phyloP scores from a whole-genome alignment of 2,329 filamentous ascomycete genomes.

The Hypoxylon sp. region DNA sequence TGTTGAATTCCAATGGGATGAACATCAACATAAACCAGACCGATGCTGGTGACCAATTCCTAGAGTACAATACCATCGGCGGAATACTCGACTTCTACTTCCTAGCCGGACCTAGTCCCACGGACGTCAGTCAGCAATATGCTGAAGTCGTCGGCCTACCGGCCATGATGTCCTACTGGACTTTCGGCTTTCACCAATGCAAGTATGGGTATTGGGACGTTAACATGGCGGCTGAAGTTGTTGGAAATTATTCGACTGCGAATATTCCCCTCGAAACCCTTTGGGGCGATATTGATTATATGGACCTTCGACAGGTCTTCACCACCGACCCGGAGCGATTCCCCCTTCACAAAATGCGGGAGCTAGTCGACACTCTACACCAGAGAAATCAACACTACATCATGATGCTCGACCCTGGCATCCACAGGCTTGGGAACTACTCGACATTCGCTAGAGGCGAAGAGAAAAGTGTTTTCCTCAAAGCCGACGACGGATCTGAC shows the following conservation, averaged over 20 bases:
- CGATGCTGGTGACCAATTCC: constrained; percentile 67
- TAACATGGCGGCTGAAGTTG: constrained; percentile 68
- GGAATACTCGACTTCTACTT: constrained; percentile 75
- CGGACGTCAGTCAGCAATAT: constrained; percentile 65
- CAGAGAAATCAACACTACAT: constrained; percentile 72
- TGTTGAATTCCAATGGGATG: constrained; percentile 75
- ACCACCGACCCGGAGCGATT: constrained; percentile 69
- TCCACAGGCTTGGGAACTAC: constrained; percentile 55
- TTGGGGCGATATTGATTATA: constrained; percentile 72
- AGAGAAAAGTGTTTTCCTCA: constrained; percentile 58
- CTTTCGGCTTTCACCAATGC: constrained; percentile 68
- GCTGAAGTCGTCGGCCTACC: constrained; percentile 64
- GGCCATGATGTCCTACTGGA: constrained; percentile 68
- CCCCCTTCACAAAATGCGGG: constrained; percentile 67
- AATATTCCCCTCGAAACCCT: constrained; percentile 71
- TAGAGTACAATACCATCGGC: constrained; percentile 78
- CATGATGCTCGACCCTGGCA: constrained; percentile 76
- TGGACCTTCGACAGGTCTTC: constrained; percentile 66
- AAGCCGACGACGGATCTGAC: constrained; percentile 60
- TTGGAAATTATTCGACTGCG: constrained; percentile 69
- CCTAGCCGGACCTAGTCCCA: constrained; percentile 63
- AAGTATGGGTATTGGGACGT: constrained; percentile 68
- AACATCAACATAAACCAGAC: constrained; percentile 64
- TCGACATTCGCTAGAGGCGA: constrained; percentile 52
- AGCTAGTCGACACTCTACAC: constrained; percentile 72